These are phyloP conservation scores for Mycocalia duriaeana DNA, from an alignment of 1,284 basidiomycete genomes.

Conservation along the genomic window DNA sequence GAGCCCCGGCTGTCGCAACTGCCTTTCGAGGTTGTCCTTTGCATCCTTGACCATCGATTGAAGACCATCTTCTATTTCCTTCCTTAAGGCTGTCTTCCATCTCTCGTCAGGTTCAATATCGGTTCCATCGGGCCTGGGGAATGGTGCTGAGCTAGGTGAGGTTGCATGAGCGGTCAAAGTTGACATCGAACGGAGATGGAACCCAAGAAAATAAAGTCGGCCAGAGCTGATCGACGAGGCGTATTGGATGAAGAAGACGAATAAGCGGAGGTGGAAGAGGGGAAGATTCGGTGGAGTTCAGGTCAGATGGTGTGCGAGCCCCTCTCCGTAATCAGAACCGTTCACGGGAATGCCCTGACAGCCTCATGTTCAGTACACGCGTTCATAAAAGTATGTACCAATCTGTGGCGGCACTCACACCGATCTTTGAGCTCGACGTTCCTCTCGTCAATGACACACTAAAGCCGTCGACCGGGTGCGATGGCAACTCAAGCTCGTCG, in stretches of 20 bases:
- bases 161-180: constrained; percentile 22
- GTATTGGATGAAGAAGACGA: constrained; percentile 10
- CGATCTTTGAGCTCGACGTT: too few species aligned
- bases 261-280: constrained; percentile 14
- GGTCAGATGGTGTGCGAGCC: constrained; percentile 15
- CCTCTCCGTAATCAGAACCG: constrained; percentile 22
- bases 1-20: constrained; percentile 29
- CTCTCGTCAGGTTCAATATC: constrained; percentile 49
- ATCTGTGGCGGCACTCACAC: constrained; percentile 17
- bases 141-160: constrained; percentile 15
- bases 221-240: constrained; percentile 13
- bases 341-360: constrained; percentile 30
- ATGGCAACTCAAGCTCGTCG: too few species aligned
- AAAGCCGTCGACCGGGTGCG: too few species aligned
- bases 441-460: too few species aligned
- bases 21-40: constrained; percentile 33
- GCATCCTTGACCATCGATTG: constrained; percentile 44
- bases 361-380: constrained; percentile 34
- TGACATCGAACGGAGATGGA: constrained; percentile 26
- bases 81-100: constrained; percentile 43
- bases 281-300: constrained; percentile 19
- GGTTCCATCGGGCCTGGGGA: constrained; percentile 16
- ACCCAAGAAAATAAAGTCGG: constrained; percentile 8
- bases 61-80: constrained; percentile 40
- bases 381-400: constrained; percentile 17